Conservation (phyloP, 176 grass and related monocot genomes). For the Saccharum spontaneum region DNA sequence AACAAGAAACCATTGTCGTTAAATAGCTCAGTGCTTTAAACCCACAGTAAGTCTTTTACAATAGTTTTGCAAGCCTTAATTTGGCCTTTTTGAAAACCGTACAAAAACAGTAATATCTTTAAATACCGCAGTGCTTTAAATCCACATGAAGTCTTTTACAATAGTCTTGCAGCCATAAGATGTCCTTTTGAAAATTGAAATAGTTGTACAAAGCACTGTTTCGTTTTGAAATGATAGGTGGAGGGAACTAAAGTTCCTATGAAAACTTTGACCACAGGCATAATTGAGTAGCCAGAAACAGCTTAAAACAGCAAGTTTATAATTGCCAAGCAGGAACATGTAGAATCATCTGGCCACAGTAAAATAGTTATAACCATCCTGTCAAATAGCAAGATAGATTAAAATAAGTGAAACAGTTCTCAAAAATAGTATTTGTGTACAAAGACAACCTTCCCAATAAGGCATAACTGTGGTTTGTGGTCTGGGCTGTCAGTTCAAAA, state of each 20-base stretch:
- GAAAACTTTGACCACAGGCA: constrained; percentile 52
- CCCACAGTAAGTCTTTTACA: constrained; percentile 7
- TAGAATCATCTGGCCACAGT: constrained; percentile 79
- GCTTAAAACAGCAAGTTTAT: constrained; percentile 62
- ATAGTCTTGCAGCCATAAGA: constrained; percentile 31
- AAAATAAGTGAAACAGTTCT: constrained; percentile 57
- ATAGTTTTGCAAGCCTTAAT: not conserved
- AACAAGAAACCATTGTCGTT: not conserved
- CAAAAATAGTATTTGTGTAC: constrained; percentile 21
- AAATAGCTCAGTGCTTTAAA: not conserved
- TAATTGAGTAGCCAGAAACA: constrained; percentile 48
- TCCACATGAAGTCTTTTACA: constrained; percentile 59
- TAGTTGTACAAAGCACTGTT: constrained; percentile 52
- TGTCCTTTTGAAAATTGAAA: constrained; percentile 46
- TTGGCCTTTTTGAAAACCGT: not conserved
- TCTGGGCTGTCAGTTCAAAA: constrained; percentile 13
- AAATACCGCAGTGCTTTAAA: constrained; percentile 48
- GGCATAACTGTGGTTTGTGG: not conserved
- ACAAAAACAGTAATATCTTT: constrained; percentile 15
- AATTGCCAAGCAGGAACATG: constrained; percentile 62
- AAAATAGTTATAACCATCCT: constrained; percentile 72
- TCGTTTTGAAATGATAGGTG: constrained; percentile 47
- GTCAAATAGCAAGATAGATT: constrained; percentile 62
- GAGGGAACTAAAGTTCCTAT: constrained; percentile 31
- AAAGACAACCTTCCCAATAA: constrained; percentile 17